phyloP scores from a whole-genome alignment of 306 rosid species.

The Trifolium pratense region DNA sequence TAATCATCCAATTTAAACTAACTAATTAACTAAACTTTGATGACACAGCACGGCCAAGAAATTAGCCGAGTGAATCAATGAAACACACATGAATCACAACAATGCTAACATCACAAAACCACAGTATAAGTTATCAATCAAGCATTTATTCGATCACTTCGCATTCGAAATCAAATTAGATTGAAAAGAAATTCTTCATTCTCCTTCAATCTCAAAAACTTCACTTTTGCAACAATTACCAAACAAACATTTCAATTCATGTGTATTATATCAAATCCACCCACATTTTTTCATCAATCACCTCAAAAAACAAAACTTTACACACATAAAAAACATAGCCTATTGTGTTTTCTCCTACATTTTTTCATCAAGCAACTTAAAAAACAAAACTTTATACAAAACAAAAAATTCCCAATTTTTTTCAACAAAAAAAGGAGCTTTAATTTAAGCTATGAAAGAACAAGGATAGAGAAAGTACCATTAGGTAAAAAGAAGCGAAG shows the following conservation, averaged over 20 bases:
- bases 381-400: too few relatives aligned
- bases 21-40: neutral
- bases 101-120: neutral
- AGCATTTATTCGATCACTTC: neutral
- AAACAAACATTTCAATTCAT: neutral
- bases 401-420: neutral
- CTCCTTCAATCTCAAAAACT: neutral
- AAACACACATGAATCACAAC: neutral
- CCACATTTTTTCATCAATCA: neutral
- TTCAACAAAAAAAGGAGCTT: neutral
- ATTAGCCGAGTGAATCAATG: neutral
- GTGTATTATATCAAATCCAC: neutral
- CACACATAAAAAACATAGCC: neutral
- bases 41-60: conserved; percentile 5
- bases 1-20: conserved; percentile 6
- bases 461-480: conserved; percentile 47
- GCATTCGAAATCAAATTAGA: neutral
- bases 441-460: too few relatives aligned
- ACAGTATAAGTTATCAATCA: neutral
- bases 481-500: conserved; percentile 81
- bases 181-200: neutral
- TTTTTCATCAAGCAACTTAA: neutral
- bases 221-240: neutral
- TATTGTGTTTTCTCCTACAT: too few relatives aligned
- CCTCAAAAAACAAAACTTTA: neutral